Conservation (phyloP, 352 stramenopile species). For the Globisporangium alternatum region DNA sequence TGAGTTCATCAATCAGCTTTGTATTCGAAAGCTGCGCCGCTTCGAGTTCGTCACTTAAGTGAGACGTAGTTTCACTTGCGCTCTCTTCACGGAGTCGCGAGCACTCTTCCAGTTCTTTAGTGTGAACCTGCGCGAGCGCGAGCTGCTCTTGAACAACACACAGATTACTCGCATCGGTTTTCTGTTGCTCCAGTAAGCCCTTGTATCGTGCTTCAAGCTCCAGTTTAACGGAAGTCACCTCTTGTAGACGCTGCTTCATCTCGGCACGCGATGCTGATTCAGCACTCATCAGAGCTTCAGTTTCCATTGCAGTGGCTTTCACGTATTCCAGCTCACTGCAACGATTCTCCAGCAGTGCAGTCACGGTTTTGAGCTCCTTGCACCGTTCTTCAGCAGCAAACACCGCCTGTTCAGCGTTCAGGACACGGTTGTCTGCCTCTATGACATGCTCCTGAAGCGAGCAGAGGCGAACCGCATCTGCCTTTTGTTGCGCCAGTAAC, state of each 20-base stretch:
- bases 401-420: not conserved
- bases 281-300: not conserved
- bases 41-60: not conserved
- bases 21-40: not conserved
- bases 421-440: not conserved
- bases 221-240: not conserved
- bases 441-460: not conserved
- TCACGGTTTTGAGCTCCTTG: not conserved
- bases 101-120: not conserved
- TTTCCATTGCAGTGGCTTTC: not conserved
- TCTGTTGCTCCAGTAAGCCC: not conserved
- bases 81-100: not conserved
- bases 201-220: not conserved
- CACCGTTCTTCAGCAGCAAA: slow-evolving; percentile 4
- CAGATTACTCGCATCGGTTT: not conserved
- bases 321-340: not conserved
- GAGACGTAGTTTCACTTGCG: too few species aligned
- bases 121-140: not conserved
- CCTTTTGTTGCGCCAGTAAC: not conserved
- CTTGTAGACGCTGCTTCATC: not conserved
- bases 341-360: not conserved
- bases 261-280: not conserved
- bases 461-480: not conserved
- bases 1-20: not conserved
- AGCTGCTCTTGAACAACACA: not conserved